phyloP scores from a whole-genome alignment of 176 grass and related monocot genomes.

The Oryza glumipatula region DNA sequence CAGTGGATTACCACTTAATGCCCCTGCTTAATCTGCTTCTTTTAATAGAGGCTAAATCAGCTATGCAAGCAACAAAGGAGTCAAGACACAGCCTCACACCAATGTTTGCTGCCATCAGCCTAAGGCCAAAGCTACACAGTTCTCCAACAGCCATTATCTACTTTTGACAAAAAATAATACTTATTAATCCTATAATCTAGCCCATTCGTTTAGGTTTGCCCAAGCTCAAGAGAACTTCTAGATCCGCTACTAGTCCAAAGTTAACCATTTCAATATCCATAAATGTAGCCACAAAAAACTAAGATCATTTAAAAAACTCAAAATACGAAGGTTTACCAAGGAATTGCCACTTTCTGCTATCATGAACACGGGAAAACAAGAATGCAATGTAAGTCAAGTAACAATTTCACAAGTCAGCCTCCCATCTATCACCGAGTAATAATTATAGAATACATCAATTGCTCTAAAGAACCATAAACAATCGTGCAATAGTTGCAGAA shows the following conservation, averaged over 20 bases:
- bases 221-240: too few species aligned
- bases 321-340: background rate
- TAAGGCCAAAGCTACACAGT: too few species aligned
- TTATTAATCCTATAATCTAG: too few species aligned
- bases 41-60: too few species aligned
- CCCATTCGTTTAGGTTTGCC: too few species aligned
- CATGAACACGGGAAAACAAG: background rate
- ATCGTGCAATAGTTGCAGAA: background rate
- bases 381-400: background rate
- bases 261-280: background rate
- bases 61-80: too few species aligned
- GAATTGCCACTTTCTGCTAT: background rate
- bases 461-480: background rate
- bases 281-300: background rate
- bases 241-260: background rate
- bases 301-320: background rate
- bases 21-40: too few species aligned
- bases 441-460: background rate
- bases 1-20: too few species aligned
- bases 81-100: too few species aligned
- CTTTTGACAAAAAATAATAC: too few species aligned
- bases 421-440: background rate
- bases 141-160: too few species aligned
- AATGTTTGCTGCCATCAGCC: too few species aligned
- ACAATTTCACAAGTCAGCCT: background rate